Conservation (phyloP, 176 grass and related monocot genomes). For the Secale cereale region DNA sequence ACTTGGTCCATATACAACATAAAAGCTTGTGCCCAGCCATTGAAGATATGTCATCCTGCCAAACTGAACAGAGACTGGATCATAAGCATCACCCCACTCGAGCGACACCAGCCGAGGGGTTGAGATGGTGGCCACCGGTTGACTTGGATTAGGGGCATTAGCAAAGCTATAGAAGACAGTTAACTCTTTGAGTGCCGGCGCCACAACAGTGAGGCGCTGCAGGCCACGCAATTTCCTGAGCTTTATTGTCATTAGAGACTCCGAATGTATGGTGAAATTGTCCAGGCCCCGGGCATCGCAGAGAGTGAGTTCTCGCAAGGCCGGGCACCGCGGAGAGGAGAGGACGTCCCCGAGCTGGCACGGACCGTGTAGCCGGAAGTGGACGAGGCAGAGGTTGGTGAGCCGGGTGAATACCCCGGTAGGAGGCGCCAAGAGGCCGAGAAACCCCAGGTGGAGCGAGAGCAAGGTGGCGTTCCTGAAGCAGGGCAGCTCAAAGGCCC, state of each 20-base stretch:
- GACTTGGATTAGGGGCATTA: not conserved
- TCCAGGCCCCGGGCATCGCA: not conserved
- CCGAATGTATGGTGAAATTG: not conserved
- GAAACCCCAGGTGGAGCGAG: not conserved
- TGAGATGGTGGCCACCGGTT: not conserved
- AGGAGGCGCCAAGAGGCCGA: not conserved
- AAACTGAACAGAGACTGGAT: slow-evolving; percentile 13
- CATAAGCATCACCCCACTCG: not conserved
- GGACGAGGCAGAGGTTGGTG: not conserved
- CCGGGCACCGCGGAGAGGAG: not conserved
- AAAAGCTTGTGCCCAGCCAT: not conserved
- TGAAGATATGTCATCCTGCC: not conserved
- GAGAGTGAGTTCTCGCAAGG: not conserved
- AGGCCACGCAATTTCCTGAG: not conserved
- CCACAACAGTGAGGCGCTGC: not conserved
- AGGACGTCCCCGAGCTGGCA: not conserved
- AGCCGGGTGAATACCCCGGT: slow-evolving; percentile 2
- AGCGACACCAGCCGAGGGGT: not conserved
- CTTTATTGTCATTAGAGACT: not conserved
- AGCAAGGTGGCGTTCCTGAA: not conserved
- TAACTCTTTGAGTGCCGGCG: not conserved
- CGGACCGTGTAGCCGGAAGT: not conserved
- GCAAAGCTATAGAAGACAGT: not conserved
- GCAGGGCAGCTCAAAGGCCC: slow-evolving; percentile 17
- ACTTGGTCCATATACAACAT: not conserved